Base-by-base conservation (phyloP, 768 basidiomycete species). In the Tephrocybe sp. region DNA sequence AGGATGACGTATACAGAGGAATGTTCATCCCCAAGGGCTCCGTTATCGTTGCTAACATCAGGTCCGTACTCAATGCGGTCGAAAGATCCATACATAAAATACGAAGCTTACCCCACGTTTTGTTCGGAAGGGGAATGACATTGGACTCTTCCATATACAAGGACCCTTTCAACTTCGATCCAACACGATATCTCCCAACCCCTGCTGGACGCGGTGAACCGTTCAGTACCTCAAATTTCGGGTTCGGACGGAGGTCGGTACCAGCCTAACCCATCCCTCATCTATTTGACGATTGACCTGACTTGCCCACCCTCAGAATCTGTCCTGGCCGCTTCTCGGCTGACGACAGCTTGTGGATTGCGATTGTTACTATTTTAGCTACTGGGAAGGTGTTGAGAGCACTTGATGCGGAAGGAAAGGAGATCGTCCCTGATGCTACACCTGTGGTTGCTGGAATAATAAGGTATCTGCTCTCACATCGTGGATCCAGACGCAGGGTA, bases 101-200 rank as follows among this genome's bases (percentile, higher is more conserved):
- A 2, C 21, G 9, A 5, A 37, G 5, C 16, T 19, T 18, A 4
- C 16, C 7, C 32, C 15, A 15, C n/a, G n/a, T n/a, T n/a, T n/a
- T n/a, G n/a, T 1, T 18, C 13, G 61, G 11, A 62, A 73, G 68
- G 74, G 67, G 64, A 9, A 60, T 78, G 46, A 60, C 67, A 12
- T 70, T 69, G 25, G 65, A 76, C 27, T 60, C 61, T 25, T 49
- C 56, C 24, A 57, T 64, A 2, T 79, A 72, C 45, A 58, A 67
- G 7, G 56, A 73, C 27, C 75, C 77, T 5, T 57, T 64, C 9
- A 56, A 60, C 12, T 79, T 76, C 56, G 54, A 52, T 0, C 78
- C 75, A 9, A 69, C 70, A 19, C 64, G 76, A 21, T 77, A 69
- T 40, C 54, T 73, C 7, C 47, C 44, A 48, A 52, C 28, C 21